These are phyloP conservation scores for Agapanthus africanus DNA, from an alignment of 106 monocot genomes.

Conservation along the genomic window DNA sequence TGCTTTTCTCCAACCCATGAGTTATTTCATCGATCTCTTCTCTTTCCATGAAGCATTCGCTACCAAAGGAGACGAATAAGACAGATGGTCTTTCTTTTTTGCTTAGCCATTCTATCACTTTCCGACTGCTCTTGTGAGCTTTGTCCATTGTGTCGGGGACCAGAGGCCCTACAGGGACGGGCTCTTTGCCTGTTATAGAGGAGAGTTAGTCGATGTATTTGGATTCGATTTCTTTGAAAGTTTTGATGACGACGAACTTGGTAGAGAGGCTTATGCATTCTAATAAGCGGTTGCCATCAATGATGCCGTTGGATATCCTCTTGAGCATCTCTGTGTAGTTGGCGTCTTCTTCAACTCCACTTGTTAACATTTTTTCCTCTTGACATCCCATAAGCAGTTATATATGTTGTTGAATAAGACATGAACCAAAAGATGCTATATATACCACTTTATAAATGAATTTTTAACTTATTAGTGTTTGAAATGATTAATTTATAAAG, in stretches of 20 bases:
- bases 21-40: constrained; percentile 48
- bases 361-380: no score
- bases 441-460: no score
- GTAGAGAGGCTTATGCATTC: constrained; percentile 32
- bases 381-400: no score
- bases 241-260: constrained; percentile 34
- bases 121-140: neutral
- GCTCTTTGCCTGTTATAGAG: constrained; percentile 32
- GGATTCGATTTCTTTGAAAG: constrained; percentile 44
- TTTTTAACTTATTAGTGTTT: no score
- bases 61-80: constrained; percentile 63
- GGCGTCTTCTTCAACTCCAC: neutral
- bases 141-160: constrained; percentile 7
- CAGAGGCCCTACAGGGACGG: constrained; percentile 37
- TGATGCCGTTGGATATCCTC: constrained; percentile 7
- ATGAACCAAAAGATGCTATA: no score
- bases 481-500: no score
- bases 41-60: constrained; percentile 63
- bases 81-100: constrained; percentile 31
- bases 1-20: constrained; percentile 42
- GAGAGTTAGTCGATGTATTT: constrained; percentile 45
- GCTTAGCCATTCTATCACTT: constrained; percentile 28
- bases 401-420: no score
- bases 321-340: constrained; percentile 2
- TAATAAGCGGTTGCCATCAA: constrained; percentile 31